phyloP scores from a whole-genome alignment of 345 rosid genomes.

The Orychophragmus violaceus region DNA sequence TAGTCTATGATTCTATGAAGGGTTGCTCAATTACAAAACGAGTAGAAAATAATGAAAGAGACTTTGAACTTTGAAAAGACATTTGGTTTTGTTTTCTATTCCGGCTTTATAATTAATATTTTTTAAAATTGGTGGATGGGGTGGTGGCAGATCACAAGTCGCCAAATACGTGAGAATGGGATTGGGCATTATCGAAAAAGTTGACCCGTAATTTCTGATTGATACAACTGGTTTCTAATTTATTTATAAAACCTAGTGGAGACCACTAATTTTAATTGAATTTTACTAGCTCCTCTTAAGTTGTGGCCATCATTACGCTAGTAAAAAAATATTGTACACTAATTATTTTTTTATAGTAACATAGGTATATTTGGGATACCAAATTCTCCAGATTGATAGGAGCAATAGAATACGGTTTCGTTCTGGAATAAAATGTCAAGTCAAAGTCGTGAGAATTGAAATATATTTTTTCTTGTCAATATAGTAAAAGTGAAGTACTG shows the following conservation, averaged over 20 bases:
- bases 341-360: neutral
- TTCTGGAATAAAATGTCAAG: constrained; percentile 1
- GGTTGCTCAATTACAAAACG: neutral
- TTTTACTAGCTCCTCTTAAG: constrained; percentile 5
- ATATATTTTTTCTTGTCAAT: neutral
- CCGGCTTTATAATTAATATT: neutral
- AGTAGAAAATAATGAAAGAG: neutral
- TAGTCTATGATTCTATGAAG: neutral
- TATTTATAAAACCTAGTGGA: neutral
- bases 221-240: constrained; percentile 22
- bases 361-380: constrained; percentile 16
- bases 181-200: constrained; percentile 20
- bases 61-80: constrained; percentile 7
- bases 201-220: constrained; percentile 27
- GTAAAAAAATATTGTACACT: neutral
- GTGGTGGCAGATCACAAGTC: constrained; percentile 30
- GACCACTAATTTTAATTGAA: constrained; percentile 12
- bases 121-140: constrained; percentile 31
- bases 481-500: neutral
- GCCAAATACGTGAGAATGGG: constrained; percentile 24
- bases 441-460: constrained; percentile 18
- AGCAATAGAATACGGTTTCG: constrained; percentile 20
- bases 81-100: constrained; percentile 11
- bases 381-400: constrained; percentile 23
- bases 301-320: constrained; percentile 8